Conservation (phyloP, 1,284 basidiomycete species). For the Ustilago lituana region DNA sequence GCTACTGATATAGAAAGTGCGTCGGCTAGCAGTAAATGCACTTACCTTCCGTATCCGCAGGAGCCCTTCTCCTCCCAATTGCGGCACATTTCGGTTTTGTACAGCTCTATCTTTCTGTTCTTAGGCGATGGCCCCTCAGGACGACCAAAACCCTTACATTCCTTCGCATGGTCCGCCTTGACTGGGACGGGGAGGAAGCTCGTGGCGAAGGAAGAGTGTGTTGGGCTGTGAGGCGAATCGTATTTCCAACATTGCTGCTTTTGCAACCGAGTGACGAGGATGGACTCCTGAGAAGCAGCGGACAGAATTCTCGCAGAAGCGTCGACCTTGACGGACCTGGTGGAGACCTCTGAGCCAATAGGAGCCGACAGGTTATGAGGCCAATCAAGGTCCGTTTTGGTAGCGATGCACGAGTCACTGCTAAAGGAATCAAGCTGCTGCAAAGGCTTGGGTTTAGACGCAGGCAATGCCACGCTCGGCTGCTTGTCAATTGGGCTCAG, state of each 20-base stretch:
- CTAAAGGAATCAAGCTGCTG: too few relatives aligned
- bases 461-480: too few relatives aligned
- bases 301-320: conserved; percentile 1
- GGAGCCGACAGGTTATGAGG: background rate
- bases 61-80: conserved; percentile 91
- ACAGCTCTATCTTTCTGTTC: conserved; percentile 84
- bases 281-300: conserved; percentile 1
- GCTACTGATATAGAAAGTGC: too few relatives aligned
- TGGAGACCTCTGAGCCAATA: background rate
- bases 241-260: background rate
- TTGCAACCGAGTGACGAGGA: conserved; percentile 5
- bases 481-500: too few relatives aligned
- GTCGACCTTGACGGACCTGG: background rate
- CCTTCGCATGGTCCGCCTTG: background rate
- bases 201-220: background rate
- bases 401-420: too few relatives aligned
- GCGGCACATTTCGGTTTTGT: conserved; percentile 90
- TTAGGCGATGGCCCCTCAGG: conserved; percentile 71
- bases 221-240: background rate
- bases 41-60: conserved; percentile 77
- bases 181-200: background rate
- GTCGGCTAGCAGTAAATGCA: background rate
- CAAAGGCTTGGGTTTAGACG: too few relatives aligned
- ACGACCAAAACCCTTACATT: background rate
- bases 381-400: too few relatives aligned